Conservation (phyloP, 805 yeast species). For the Saccharomycopsis babjevae region DNA sequence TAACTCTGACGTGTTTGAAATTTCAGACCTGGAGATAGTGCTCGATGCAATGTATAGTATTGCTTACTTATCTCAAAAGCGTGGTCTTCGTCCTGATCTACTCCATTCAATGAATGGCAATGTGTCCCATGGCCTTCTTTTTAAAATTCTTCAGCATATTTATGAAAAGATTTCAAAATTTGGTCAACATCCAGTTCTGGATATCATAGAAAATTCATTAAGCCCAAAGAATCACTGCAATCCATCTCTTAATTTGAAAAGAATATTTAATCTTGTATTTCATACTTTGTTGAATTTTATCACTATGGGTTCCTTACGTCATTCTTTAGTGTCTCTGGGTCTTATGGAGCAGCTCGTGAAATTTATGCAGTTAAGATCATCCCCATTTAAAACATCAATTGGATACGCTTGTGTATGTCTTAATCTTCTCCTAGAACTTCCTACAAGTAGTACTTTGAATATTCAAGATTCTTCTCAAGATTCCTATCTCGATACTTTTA, state of each 20-base stretch:
- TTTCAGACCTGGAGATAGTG: not conserved
- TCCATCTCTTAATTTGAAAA: constrained; percentile 22
- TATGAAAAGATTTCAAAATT: constrained; percentile 30
- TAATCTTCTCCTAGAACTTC: not conserved
- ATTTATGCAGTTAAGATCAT: constrained; percentile 43
- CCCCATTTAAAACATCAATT: constrained; percentile 44
- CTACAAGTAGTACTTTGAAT: constrained; percentile 40
- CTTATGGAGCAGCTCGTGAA: constrained; percentile 54
- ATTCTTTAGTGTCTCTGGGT: constrained; percentile 47
- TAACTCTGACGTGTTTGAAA: constrained; percentile 24
- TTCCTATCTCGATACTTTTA: constrained; percentile 52
- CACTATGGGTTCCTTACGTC: not conserved
- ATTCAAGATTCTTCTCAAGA: constrained; percentile 31
- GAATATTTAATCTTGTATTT: not conserved
- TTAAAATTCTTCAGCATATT: constrained; percentile 61
- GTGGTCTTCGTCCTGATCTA: constrained; percentile 66
- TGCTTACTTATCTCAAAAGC: constrained; percentile 56
- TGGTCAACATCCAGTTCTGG: constrained; percentile 25
- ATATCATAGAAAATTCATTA: constrained; percentile 21
- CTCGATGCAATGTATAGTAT: constrained; percentile 56
- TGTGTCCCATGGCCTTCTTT: constrained; percentile 74
- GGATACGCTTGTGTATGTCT: constrained; percentile 37
- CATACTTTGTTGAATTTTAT: not conserved
- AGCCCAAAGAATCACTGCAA: constrained; percentile 33
- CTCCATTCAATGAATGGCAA: constrained; percentile 74